These are phyloP conservation scores for Chaetomium globosum DNA, from an alignment of 2,329 filamentous ascomycete genomes.

Conservation along the genomic window DNA sequence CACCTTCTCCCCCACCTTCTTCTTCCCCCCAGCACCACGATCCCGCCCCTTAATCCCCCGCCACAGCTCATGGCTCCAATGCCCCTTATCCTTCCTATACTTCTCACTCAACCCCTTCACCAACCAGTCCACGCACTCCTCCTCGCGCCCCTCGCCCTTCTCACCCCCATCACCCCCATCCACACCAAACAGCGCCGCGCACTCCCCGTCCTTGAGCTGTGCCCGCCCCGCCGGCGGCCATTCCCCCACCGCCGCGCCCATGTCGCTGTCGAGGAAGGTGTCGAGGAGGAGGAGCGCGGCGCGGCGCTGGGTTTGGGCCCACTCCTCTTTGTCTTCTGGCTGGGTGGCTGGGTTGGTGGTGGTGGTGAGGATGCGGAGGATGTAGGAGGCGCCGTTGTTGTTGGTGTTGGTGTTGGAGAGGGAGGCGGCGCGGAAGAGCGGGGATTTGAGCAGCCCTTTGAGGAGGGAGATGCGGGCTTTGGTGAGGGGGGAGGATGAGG, in stretches of 20 bases:
- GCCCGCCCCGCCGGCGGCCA: slow-evolving; percentile 50
- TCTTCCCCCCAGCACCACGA: too few species aligned
- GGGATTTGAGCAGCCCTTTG: slow-evolving; percentile 59
- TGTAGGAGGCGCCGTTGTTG: slow-evolving; percentile 55
- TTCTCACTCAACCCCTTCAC: slow-evolving; percentile 47
- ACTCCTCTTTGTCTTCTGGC: slow-evolving; percentile 44
- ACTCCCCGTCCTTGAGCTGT: slow-evolving; percentile 44
- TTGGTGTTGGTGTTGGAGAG: slow-evolving; percentile 45
- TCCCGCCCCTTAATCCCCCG: slow-evolving; percentile 38
- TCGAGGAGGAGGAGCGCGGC: slow-evolving; percentile 63
- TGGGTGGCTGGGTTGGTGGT: slow-evolving; percentile 24
- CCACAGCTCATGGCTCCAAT: slow-evolving; percentile 53
- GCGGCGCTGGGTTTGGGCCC: slow-evolving; percentile 56
- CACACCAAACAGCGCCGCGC: slow-evolving; percentile 32
- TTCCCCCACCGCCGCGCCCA: slow-evolving; percentile 60
- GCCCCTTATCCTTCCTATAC: slow-evolving; percentile 43
- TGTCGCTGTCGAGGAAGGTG: slow-evolving; percentile 66
- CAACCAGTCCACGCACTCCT: slow-evolving; percentile 58
- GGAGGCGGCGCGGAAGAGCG: slow-evolving; percentile 58
- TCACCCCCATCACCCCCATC: slow-evolving; percentile 25
- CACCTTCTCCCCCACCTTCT: slow-evolving; percentile 9
- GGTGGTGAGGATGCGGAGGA: slow-evolving; percentile 51
- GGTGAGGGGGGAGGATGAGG: slow-evolving; percentile 36
- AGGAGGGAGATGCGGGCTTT: slow-evolving; percentile 54
- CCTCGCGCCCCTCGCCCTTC: slow-evolving; percentile 37